Evolutionary conservation across 495 filamentous ascomycete species (phyloP).

Genomic region (Penicillium turbatum): DNA sequence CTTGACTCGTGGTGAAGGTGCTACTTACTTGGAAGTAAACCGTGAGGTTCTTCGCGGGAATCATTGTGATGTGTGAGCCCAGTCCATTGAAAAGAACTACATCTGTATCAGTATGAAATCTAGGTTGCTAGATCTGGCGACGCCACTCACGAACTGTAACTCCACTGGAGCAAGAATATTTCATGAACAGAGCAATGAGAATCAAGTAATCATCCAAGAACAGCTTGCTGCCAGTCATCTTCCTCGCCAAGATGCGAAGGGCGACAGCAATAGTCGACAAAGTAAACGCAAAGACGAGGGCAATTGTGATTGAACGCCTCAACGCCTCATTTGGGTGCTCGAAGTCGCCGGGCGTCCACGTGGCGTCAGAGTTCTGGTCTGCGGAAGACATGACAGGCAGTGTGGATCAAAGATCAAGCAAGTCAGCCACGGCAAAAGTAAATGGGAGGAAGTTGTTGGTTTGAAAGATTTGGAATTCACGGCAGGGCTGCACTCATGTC

Average conservation of each 20-base stretch:
- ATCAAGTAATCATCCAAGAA: slow-evolving; percentile 40
- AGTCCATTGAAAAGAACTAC: slow-evolving; percentile 32
- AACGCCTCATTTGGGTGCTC: slow-evolving; percentile 25
- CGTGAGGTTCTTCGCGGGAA: slow-evolving; percentile 25
- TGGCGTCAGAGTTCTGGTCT: slow-evolving; percentile 8
- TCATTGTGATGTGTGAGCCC: slow-evolving; percentile 33
- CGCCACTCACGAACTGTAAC: slow-evolving; percentile 25
- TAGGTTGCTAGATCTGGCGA: background rate
- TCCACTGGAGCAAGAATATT: slow-evolving; percentile 34
- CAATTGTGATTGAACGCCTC: slow-evolving; percentile 24
- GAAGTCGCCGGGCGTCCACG: slow-evolving; percentile 21
- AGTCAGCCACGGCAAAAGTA: background rate
- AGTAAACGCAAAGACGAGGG: slow-evolving; percentile 28
- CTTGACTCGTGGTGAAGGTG: background rate
- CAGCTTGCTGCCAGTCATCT: slow-evolving; percentile 22
- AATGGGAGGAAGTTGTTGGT: slow-evolving; percentile 12
- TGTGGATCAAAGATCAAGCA: slow-evolving; percentile 2
- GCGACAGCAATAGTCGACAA: slow-evolving; percentile 28
- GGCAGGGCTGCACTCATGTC: background rate
- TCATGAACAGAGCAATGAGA: slow-evolving; percentile 33
- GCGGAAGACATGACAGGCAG: slow-evolving; percentile 17
- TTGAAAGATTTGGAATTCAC: slow-evolving; percentile 24
- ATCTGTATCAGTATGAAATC: background rate
- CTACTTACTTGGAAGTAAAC: slow-evolving; percentile 28
- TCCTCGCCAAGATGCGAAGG: slow-evolving; percentile 27